Percentiles rank a stretch among this genome's conserved stretches.
These are phyloP conservation scores for Ogataea pilisensis DNA, from an alignment of 805 yeast genomes.

Conservation along the genomic window DNA sequence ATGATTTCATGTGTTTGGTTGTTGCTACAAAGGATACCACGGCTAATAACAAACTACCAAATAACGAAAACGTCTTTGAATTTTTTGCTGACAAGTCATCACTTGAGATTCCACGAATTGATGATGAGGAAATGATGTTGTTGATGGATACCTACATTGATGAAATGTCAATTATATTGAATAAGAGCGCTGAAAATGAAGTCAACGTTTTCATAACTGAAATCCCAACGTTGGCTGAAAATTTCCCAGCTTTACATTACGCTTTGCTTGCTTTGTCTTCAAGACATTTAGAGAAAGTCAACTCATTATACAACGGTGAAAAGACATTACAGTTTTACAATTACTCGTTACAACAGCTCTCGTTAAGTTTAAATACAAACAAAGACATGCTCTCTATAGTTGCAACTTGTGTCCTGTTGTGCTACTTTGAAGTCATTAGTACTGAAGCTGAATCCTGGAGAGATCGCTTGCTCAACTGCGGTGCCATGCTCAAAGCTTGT, in stretches of 20 bases:
- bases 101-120: constrained; percentile 17
- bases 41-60: constrained; percentile 15
- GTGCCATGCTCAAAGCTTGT: constrained; percentile 34
- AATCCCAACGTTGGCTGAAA: constrained; percentile 36
- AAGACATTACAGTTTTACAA: constrained; percentile 28
- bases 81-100: constrained; percentile 25
- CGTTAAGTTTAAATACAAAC: constrained; percentile 32
- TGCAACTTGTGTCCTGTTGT: constrained; percentile 37
- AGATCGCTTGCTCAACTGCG: constrained; percentile 37
- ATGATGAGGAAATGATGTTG: constrained; percentile 31
- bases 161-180: constrained; percentile 32
- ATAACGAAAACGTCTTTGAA: constrained; percentile 25
- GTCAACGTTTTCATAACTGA: constrained; percentile 33
- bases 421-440: constrained; percentile 41
- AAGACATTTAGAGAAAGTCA: constrained; percentile 23
- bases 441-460: constrained; percentile 37
- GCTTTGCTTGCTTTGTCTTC: constrained; percentile 29
- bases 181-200: constrained; percentile 19
- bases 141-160: constrained; percentile 33
- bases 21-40: constrained; percentile 26
- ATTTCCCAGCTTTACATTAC: constrained; percentile 24
- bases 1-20: constrained; percentile 38
- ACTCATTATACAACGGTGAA: constrained; percentile 18
- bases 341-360: constrained; percentile 28
- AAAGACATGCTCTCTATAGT: constrained; percentile 28